Evolutionary conservation across 345 rosid genomes (phyloP).

Genomic region (Brassica carinata): DNA sequence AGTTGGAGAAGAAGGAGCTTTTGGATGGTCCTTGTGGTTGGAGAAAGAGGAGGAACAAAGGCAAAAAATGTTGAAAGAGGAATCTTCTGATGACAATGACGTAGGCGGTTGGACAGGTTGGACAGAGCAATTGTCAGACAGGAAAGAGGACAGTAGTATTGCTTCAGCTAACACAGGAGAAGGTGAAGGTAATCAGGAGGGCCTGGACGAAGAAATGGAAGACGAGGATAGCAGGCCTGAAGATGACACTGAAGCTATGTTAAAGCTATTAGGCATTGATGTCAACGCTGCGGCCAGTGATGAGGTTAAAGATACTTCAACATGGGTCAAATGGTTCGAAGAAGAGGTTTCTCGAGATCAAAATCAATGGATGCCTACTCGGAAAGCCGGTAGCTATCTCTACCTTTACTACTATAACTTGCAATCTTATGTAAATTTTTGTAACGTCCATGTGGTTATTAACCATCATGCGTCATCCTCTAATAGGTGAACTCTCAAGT

Average conservation of each 20-base stretch:
- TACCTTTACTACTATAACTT: constrained; percentile 20
- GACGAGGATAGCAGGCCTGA: constrained; percentile 57
- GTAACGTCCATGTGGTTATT: constrained; percentile 1
- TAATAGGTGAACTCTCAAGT: constrained; percentile 48
- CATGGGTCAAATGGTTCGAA: constrained; percentile 88
- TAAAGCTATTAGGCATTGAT: constrained; percentile 82
- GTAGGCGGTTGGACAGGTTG: constrained; percentile 99
- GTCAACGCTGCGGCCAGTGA: constrained; percentile 56
- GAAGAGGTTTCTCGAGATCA: constrained; percentile 80
- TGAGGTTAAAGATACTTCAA: constrained; percentile 74
- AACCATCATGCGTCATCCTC: constrained; percentile 5
- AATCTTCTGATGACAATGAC: constrained; percentile 54
- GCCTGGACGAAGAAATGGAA: constrained; percentile 51
- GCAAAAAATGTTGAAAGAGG: constrained; percentile 66
- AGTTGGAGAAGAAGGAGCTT: constrained; percentile 95
- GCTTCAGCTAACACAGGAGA: constrained; percentile 44
- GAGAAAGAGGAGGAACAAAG: constrained; percentile 94
- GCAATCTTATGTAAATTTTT: background rate
- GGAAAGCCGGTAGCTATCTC: constrained; percentile 54
- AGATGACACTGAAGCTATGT: constrained; percentile 82
- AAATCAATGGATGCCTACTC: constrained; percentile 89
- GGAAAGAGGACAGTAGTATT: constrained; percentile 39
- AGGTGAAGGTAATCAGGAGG: constrained; percentile 39
- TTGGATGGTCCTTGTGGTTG: constrained; percentile 90
- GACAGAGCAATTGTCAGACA: constrained; percentile 68